Evolutionary conservation across 2,329 filamentous ascomycete genomes (phyloP).

Genomic region (Thelonectria blattea): DNA sequence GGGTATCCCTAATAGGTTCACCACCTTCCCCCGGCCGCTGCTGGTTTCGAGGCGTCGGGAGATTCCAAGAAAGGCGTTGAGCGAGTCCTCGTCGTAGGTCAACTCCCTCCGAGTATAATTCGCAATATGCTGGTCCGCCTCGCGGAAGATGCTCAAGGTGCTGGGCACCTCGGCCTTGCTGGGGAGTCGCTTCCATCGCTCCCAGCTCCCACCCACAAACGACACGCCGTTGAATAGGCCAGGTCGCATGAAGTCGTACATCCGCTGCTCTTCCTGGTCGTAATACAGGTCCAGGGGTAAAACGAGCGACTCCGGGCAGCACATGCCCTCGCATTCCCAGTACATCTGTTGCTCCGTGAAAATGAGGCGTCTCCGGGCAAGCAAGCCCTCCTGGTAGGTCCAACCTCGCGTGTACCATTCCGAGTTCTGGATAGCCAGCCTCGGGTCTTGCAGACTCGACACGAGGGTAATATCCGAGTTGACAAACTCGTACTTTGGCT

Average conservation of each 20-base stretch:
- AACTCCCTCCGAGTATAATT: slow-evolving; percentile 41
- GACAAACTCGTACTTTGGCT: slow-evolving; percentile 43
- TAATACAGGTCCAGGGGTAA: slow-evolving; percentile 43
- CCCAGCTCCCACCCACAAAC: slow-evolving; percentile 45
- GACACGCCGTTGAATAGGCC: slow-evolving; percentile 45
- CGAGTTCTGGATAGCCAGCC: slow-evolving; percentile 40
- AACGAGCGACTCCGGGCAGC: slow-evolving; percentile 44
- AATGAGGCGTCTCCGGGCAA: slow-evolving; percentile 45
- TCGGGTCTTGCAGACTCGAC: slow-evolving; percentile 41
- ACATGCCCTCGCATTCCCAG: slow-evolving; percentile 48
- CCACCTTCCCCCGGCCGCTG: slow-evolving; percentile 39
- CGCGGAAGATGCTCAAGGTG: slow-evolving; percentile 45
- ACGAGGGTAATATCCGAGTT: slow-evolving; percentile 43
- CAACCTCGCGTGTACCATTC: slow-evolving; percentile 46
- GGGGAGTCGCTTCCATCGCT: slow-evolving; percentile 43
- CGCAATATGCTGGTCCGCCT: slow-evolving; percentile 43
- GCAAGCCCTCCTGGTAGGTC: slow-evolving; percentile 49
- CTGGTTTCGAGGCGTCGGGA: slow-evolving; percentile 41
- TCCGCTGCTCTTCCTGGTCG: slow-evolving; percentile 41
- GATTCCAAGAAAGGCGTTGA: slow-evolving; percentile 43
- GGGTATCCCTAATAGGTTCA: slow-evolving; percentile 42
- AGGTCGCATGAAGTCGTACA: slow-evolving; percentile 45
- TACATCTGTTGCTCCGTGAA: slow-evolving; percentile 50
- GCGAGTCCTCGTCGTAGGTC: slow-evolving; percentile 42
- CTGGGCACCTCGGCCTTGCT: slow-evolving; percentile 39